A percentile compares a stretch with the other conserved stretches of the same genome.
phyloP scores from a whole-genome alignment of 192 early-diverging fungal species.

The Backusella sp. region DNA sequence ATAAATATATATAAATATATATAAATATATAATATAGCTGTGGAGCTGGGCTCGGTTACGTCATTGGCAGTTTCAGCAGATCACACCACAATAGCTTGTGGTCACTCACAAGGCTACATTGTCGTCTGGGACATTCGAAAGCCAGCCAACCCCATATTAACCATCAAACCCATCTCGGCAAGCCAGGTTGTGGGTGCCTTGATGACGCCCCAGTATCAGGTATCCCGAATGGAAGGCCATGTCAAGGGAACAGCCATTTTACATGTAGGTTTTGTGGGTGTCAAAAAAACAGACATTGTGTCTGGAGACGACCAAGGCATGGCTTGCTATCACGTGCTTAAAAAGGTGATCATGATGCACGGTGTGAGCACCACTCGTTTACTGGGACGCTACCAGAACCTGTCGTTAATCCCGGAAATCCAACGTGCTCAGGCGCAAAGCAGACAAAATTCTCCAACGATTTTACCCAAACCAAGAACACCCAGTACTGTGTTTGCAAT shows the following conservation, averaged over 20 bases:
- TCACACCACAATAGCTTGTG: slow-evolving; percentile 52
- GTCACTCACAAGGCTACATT: slow-evolving; percentile 53
- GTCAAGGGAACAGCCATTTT: slow-evolving; percentile 54
- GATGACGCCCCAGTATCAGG: slow-evolving; percentile 3
- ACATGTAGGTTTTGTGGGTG: slow-evolving; percentile 56
- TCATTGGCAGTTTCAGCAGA: slow-evolving; percentile 58
- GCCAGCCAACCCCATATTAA: slow-evolving; percentile 41
- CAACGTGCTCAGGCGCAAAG: neutral
- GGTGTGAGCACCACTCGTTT: slow-evolving; percentile 56
- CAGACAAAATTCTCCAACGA: neutral
- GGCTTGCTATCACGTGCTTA: slow-evolving; percentile 58
- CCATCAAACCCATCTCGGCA: slow-evolving; percentile 50
- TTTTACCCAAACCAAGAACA: slow-evolving; percentile 38
- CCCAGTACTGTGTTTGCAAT: slow-evolving; percentile 61
- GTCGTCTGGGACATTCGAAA: slow-evolving; percentile 57
- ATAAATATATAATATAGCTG: slow-evolving; percentile 24
- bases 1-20: neutral
- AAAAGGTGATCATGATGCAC: slow-evolving; percentile 61
- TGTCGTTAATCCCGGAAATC: slow-evolving; percentile 19
- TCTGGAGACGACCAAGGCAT: slow-evolving; percentile 59
- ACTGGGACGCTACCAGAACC: slow-evolving; percentile 51
- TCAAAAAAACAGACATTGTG: slow-evolving; percentile 53
- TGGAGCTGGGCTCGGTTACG: slow-evolving; percentile 54
- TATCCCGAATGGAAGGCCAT: slow-evolving; percentile 52
- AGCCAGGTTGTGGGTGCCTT: slow-evolving; percentile 38